Evolutionary conservation across 2,329 filamentous ascomycete species (phyloP), one percentile per base, ranked within the genome.

Genomic region (Curvularia spicifera): DNA sequence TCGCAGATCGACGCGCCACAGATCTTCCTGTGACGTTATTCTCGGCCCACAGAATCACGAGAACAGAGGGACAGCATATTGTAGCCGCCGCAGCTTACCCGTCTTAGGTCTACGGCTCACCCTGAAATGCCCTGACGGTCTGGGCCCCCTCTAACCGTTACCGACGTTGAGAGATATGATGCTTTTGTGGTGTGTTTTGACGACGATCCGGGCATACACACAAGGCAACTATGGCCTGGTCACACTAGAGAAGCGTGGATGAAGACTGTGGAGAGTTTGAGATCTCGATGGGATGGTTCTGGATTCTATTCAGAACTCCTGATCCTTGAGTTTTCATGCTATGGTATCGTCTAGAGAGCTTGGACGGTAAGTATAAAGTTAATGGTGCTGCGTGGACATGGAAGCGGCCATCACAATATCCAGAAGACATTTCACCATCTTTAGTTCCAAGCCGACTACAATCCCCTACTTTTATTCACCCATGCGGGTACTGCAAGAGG

Each of bases 251-350:
- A 28, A 28, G 40, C 51, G 44, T 18, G 48, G 33, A 50, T 51
- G 54, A 56, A 46, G 42, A 31, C 22, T 62, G 53, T 58, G 56
- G 59, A 49, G 37, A 45, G 47, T 49, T 33, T 60, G 26, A 10
- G 60, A 64, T 63, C 56, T 48, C 59, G 57, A 64, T 60, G 51
- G 50, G 31, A 43, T 10, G 18, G 60, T 48, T 62, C 62, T 64
- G 52, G 59, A 58, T 52, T 51, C 35, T 22, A 24, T 18, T 22
- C 15, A 29, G 29, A 18, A 33, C 29, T 37, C 29, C 9, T 26
- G 39, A 10, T 28, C 29, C 29, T 31, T 13, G 13, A 46, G 39
- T 15, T 24, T n/a, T 2, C 7, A 3, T 22, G n/a, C 9, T 39
- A 6, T 39, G 5, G n/a, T 29, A 6, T 9, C 24, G 20, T 13